phyloP scores from a whole-genome alignment of 352 stramenopile species.

The Phytopythium oedochilum region DNA sequence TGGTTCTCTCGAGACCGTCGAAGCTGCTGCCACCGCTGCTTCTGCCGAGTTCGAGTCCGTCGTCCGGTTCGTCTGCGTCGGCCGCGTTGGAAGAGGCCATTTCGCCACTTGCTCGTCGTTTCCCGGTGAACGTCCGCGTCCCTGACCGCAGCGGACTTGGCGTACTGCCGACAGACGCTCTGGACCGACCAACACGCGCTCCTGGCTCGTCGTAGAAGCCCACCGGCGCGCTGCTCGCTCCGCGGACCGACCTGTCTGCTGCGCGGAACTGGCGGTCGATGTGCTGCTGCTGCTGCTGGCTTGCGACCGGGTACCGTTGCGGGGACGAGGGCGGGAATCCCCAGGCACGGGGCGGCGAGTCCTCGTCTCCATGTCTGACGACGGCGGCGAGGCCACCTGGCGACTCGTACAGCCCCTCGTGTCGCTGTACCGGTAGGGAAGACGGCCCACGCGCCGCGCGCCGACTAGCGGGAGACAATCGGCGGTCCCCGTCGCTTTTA shows the following conservation, averaged over 20 bases:
- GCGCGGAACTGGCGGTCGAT: neutral
- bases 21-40: neutral
- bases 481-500: neutral
- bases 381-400: too few relatives aligned
- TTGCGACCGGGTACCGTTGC: neutral
- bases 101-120: slow-evolving; percentile 5
- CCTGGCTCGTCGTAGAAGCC: neutral
- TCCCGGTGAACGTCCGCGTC: neutral
- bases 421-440: neutral
- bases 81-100: neutral
- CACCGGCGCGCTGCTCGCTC: neutral
- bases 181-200: neutral
- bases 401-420: neutral
- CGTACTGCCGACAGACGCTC: neutral
- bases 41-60: neutral
- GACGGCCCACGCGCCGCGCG: neutral
- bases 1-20: neutral
- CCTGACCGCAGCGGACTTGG: neutral
- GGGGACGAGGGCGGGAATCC: neutral
- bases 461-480: slow-evolving; percentile 1
- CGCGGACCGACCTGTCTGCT: neutral
- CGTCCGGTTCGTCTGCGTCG: neutral
- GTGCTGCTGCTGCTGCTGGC: neutral
- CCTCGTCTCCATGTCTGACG: neutral
- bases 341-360: neutral